A percentile compares a stretch with the other conserved stretches of the same genome.
phyloP scores from a whole-genome alignment of 768 basidiomycete genomes.

The Boletales sp. region DNA sequence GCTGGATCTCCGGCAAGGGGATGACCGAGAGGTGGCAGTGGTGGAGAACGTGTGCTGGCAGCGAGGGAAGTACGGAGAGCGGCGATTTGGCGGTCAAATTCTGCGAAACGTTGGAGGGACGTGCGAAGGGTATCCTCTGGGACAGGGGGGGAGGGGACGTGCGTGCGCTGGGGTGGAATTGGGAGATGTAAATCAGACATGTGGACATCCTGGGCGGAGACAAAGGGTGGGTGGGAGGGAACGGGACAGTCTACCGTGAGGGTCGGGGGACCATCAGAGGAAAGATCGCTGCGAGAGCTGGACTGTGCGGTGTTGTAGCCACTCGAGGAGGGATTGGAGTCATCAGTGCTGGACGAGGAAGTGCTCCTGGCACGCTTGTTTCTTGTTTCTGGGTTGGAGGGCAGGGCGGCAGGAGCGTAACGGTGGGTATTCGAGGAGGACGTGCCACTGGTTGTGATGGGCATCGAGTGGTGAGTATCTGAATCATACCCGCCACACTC shows the following conservation, averaged over 20 bases:
- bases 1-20: constrained; percentile 17
- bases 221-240: constrained; percentile 35
- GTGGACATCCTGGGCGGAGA: constrained; percentile 44
- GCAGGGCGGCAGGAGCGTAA: constrained; percentile 5
- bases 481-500: constrained; percentile 34
- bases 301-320: constrained; percentile 33
- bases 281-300: constrained; percentile 32
- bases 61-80: constrained; percentile 41
- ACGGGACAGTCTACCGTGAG: constrained; percentile 16
- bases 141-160: constrained; percentile 10
- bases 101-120: constrained; percentile 50
- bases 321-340: constrained; percentile 34
- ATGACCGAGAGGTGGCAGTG: constrained; percentile 23
- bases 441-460: constrained; percentile 26
- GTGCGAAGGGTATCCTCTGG: constrained; percentile 39
- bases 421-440: constrained; percentile 11
- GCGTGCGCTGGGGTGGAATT: constrained; percentile 11
- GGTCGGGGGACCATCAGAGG: constrained; percentile 15
- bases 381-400: constrained; percentile 41
- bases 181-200: constrained; percentile 42
- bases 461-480: constrained; percentile 27
- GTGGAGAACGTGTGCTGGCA: constrained; percentile 21
- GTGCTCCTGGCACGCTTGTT: constrained; percentile 59
- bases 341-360: constrained; percentile 41
- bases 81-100: constrained; percentile 52